phyloP scores from a whole-genome alignment of 225 moss, liverwort and hornwort species.

The Bryum argenteum region DNA sequence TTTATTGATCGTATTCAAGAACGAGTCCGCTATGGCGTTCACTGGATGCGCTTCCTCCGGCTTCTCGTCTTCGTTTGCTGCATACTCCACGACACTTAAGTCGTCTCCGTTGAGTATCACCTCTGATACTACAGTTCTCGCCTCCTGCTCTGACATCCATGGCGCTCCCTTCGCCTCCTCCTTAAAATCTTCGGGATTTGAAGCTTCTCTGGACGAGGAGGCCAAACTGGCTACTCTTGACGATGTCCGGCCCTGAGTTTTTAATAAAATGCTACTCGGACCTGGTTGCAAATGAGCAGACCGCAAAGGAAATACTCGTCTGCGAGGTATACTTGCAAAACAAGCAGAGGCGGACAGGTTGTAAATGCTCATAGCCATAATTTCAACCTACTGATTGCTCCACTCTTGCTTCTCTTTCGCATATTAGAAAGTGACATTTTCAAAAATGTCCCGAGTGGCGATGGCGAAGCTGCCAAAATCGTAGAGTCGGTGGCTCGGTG shows the following conservation, averaged over 20 bases:
- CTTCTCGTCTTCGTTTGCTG: slow-evolving; percentile 24
- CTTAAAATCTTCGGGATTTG: not conserved
- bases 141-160: slow-evolving; percentile 34
- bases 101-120: slow-evolving; percentile 36
- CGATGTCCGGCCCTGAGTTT: not conserved
- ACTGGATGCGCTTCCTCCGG: slow-evolving; percentile 18
- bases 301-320: slow-evolving; percentile 4
- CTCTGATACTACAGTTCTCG: slow-evolving; percentile 32
- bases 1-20: slow-evolving; percentile 27
- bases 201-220: not conserved
- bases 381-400: not conserved
- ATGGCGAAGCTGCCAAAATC: not conserved
- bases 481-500: not conserved
- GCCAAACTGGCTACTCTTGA: slow-evolving; percentile 12
- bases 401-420: not conserved
- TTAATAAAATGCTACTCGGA: not conserved
- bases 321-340: not conserved
- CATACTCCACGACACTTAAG: slow-evolving; percentile 30
- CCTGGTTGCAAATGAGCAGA: not conserved
- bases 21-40: slow-evolving; percentile 20
- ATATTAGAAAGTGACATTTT: not conserved
- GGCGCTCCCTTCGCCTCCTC: slow-evolving; percentile 18
- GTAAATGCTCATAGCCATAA: not conserved
- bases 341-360: not conserved
- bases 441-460: not conserved